Evolutionary conservation across 345 rosid species (phyloP), one percentile per base, ranked within the genome.

Genomic region (Mangifera indica): DNA sequence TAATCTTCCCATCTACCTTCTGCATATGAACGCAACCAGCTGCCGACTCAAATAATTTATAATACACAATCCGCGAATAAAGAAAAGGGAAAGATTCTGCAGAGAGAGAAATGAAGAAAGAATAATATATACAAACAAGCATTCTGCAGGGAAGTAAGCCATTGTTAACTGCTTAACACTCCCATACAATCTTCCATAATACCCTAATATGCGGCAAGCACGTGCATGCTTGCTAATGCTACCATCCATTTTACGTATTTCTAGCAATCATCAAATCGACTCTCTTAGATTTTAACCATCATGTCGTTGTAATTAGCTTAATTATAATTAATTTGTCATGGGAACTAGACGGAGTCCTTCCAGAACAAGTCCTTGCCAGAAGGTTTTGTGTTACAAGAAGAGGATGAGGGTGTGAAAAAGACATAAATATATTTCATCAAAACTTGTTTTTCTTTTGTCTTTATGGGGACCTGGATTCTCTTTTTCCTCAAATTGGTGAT

Each of bases 81-180:
- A 25, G 22, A 49, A 56, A 48, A 48, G 8, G 17, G 17, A 66
- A 74, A 74, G 76, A 74, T 66, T 59, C 77, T 21, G 29, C 24
- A 1, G 20, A n/a, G 22, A 40, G 22, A 54, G 37, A 14, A 52
- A 52, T 51, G 9, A 67, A 13, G 3, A 21, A 37, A 15, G 6
- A 26, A 60, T 1, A 49, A 45, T 32, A n/a, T 0, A 17, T 24
- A 58, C 7, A 34, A 69, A 10, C 18, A 49, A 49, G 13, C 51
- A 17, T 40, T 42, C 60, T 25, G 14, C 65, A n/a, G n/a, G n/a
- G n/a, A 34, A 34, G 37, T 34, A 2, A 3, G 52, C 52, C 67
- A 42, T 63, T 51, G 11, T 49, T 26, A 66, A 26, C 22, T 49
- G 24, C 37, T 51, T 8, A 66, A 52, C 4, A 3, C 37, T 3